Base-by-base conservation (phyloP, 345 rosid genomes). In the Citrus reticulata region DNA sequence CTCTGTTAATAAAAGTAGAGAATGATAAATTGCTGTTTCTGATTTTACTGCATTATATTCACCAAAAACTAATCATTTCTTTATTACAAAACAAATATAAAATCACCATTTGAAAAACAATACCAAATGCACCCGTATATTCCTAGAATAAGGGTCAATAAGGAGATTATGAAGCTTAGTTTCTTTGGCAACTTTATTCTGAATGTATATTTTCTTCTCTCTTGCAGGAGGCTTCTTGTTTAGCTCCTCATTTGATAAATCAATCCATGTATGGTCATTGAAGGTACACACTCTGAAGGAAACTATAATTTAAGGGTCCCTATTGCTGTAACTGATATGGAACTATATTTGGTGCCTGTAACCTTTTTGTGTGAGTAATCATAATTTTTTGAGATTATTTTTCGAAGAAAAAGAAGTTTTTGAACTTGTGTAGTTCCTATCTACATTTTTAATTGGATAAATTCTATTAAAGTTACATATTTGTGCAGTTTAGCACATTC, bases 241-340 rank as follows among this genome's bases (percentile, higher is more conserved):
- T 78, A 93, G 97, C 95, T 90, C 93, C 65, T 93, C 97, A 4
- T 88, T 88, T 81, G 98, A 95, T 84, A 95, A 86, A 87, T 83
- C 90, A 40, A 88, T 95, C 81, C 87, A 73, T n/a, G 79, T 92
- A 30, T 95, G 99, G 99, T 93, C 97, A 73, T 79, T 93, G 77
- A 89, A 93, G 98, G 99, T 95, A 89, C 39, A 57, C 7, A 40
- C 78, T 76, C 25, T 20, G 60, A 72, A 65, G 61, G 39, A 35
- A 64, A 46, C 73, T 70, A 74, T 61, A 55, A 30, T 69, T 72
- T 13, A 63, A 49, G 74, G 64, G 51, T 35, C 60, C 27, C 22
- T 72, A 19, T 29, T 68, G 8, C 19, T 29, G 19, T 51, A 49
- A 34, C 68, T 73, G 59, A 55, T 71, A 66, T 34, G 6, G 20